Evolutionary conservation across 305 asterid species (phyloP).

Genomic region (Coffea humblotiana): DNA sequence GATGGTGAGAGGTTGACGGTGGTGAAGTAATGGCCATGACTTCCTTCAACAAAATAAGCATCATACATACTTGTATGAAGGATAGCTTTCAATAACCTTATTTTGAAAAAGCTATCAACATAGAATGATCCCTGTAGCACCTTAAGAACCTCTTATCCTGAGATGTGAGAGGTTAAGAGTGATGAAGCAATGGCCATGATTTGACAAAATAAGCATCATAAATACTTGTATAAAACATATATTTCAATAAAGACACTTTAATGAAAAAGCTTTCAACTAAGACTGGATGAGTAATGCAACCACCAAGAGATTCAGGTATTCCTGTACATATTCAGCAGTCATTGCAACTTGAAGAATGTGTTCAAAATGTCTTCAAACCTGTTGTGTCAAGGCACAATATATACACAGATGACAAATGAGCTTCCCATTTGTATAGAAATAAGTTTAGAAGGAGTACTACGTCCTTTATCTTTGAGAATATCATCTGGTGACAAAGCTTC

Average conservation of each 20-base stretch:
- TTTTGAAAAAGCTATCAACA: no score
- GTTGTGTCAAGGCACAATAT: background rate
- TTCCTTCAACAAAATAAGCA: background rate
- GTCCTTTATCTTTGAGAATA: background rate
- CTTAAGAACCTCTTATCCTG: background rate
- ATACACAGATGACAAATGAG: background rate
- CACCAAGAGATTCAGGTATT: background rate
- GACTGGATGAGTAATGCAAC: background rate
- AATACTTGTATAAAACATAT: background rate
- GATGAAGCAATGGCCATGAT: background rate
- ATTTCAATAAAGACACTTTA: background rate
- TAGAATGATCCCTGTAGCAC: background rate
- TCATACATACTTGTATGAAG: background rate
- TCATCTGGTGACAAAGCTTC: background rate
- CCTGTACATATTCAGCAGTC: background rate
- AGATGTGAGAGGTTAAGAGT: background rate
- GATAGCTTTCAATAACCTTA: background rate
- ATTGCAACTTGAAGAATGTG: background rate
- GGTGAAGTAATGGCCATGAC: background rate
- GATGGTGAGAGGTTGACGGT: background rate
- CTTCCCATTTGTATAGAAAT: background rate
- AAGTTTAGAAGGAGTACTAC: background rate
- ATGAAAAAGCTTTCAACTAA: background rate
- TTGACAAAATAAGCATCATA: background rate
- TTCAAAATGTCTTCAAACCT: background rate